Percentiles rank a stretch among this genome's conserved stretches.
Conservation (phyloP, 1,284 basidiomycete species). For the Acaromyces ingoldii region DNA sequence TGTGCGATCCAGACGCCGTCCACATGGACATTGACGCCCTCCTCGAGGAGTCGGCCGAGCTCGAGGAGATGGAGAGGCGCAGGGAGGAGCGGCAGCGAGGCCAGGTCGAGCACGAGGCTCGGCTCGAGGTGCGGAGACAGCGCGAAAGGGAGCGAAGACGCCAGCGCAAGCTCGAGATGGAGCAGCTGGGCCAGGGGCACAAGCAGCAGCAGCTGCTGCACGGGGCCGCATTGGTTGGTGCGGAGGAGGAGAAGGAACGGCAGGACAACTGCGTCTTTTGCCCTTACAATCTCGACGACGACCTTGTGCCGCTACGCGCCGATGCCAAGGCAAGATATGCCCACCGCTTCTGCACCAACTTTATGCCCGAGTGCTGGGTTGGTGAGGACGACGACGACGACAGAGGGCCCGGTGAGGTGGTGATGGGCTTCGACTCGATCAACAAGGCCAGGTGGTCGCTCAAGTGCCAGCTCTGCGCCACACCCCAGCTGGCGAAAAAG, state of each 20-base stretch:
- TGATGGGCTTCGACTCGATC: conserved; percentile 38
- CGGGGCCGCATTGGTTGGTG: neutral
- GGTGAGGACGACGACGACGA: conserved; percentile 18
- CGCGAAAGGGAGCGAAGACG: conserved; percentile 22
- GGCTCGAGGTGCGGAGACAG: conserved; percentile 13
- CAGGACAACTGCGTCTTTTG: conserved; percentile 50
- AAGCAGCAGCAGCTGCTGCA: neutral
- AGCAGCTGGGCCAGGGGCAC: conserved; percentile 9
- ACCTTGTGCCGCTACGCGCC: conserved; percentile 27
- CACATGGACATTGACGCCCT: conserved; percentile 46
- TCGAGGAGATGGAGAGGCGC: conserved; percentile 37
- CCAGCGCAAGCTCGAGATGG: conserved; percentile 17
- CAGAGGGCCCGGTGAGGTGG: conserved; percentile 17
- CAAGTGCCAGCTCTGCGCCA: conserved; percentile 79
- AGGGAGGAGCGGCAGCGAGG: conserved; percentile 51
- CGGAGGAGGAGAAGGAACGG: neutral
- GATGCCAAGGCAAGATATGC: conserved; percentile 22
- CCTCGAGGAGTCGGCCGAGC: conserved; percentile 37
- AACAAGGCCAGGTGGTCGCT: conserved; percentile 40
- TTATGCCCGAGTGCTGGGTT: conserved; percentile 47
- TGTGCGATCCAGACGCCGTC: conserved; percentile 46
- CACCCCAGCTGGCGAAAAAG: conserved; percentile 63
- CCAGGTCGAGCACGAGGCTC: conserved; percentile 36
- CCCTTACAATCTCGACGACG: conserved; percentile 30
- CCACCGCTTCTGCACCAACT: conserved; percentile 46